phyloP scores from a whole-genome alignment of 805 yeast genomes.

The Candida silvatica region DNA sequence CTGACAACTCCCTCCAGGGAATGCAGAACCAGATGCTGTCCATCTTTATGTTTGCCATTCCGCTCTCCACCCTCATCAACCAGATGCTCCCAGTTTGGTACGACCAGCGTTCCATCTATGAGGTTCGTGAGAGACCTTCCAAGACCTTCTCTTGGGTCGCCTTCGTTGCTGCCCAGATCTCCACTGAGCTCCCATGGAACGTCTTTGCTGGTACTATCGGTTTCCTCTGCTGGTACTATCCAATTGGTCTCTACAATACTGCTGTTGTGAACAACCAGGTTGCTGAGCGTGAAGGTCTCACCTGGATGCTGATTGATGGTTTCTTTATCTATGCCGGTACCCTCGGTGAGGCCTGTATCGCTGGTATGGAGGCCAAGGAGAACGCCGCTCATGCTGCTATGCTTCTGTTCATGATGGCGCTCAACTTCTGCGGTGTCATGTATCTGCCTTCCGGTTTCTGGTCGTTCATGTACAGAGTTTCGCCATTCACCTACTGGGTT shows the following conservation, averaged over 20 bases:
- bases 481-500: constrained; percentile 64
- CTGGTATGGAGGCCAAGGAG: constrained; percentile 50
- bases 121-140: constrained; percentile 67
- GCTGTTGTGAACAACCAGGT: constrained; percentile 40
- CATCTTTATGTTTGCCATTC: constrained; percentile 56
- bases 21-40: constrained; percentile 80
- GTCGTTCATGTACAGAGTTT: constrained; percentile 68
- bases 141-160: constrained; percentile 62
- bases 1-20: constrained; percentile 53
- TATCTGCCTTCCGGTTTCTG: constrained; percentile 60
- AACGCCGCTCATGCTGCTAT: constrained; percentile 57
- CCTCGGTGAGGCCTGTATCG: constrained; percentile 48
- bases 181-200: constrained; percentile 63
- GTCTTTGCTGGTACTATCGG: constrained; percentile 52
- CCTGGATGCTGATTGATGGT: constrained; percentile 30
- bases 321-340: constrained; percentile 50
- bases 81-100: constrained; percentile 59
- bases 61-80: constrained; percentile 47
- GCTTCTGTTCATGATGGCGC: constrained; percentile 49
- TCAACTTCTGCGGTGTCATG: constrained; percentile 76
- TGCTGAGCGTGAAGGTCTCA: constrained; percentile 47
- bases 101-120: constrained; percentile 56
- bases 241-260: constrained; percentile 56
- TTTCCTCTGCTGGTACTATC: constrained; percentile 63
- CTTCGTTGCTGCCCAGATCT: constrained; percentile 51